Conservation (phyloP, 2,329 filamentous ascomycete species). For the Arthrobotrys sphaeroides region DNA sequence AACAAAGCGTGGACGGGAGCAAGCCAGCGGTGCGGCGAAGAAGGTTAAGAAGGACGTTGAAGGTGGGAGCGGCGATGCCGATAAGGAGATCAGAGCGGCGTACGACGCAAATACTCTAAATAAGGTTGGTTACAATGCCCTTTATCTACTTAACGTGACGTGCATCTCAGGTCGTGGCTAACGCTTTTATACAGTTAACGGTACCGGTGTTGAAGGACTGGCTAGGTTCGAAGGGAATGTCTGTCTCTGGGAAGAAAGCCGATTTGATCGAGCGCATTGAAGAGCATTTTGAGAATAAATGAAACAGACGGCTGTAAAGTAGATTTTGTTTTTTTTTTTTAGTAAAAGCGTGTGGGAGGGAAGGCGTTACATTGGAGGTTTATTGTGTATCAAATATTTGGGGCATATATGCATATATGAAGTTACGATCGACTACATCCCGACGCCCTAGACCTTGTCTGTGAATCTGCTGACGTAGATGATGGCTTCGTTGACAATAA, state of each 20-base stretch:
- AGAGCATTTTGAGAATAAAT: conserved; percentile 64
- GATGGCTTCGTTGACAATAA: too few relatives aligned
- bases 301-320: conserved; percentile 15
- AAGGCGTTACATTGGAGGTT: background rate
- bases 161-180: background rate
- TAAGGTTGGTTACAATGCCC: conserved; percentile 59
- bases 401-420: background rate
- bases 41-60: conserved; percentile 49
- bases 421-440: too few relatives aligned
- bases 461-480: too few relatives aligned
- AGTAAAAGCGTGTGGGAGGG: background rate
- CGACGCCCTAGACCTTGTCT: too few relatives aligned
- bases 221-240: conserved; percentile 62
- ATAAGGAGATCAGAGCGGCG: conserved; percentile 61
- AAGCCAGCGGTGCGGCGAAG: conserved; percentile 37
- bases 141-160: conserved; percentile 34
- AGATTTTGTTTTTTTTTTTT: background rate
- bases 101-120: conserved; percentile 63
- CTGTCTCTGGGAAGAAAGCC: conserved; percentile 64
- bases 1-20: conserved; percentile 55
- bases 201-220: conserved; percentile 64
- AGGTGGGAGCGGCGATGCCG: conserved; percentile 51
- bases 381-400: background rate
- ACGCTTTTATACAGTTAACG: conserved; percentile 61
- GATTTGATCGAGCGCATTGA: conserved; percentile 66